Conservation (phyloP, 768 basidiomycete species). For the Royoungia palumana region DNA sequence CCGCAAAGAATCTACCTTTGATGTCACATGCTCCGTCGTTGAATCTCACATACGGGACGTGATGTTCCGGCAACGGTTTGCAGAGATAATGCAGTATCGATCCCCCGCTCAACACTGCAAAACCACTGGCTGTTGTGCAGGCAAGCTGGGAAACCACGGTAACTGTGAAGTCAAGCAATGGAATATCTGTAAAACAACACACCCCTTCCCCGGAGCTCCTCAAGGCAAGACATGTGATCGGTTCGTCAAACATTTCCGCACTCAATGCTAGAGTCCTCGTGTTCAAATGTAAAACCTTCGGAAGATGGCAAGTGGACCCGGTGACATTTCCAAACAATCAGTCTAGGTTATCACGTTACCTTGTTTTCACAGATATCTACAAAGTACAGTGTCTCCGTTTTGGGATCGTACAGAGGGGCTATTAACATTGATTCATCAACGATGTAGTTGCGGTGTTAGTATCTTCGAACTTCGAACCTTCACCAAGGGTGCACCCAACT, state of each 20-base stretch:
- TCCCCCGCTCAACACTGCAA: constrained; percentile 13
- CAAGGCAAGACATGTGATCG: constrained; percentile 57
- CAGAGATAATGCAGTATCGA: constrained; percentile 49
- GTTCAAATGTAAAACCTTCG: constrained; percentile 36
- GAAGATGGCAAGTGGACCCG: background rate
- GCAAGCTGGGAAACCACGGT: constrained; percentile 15
- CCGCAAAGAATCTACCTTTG: constrained; percentile 62
- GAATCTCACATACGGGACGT: constrained; percentile 50
- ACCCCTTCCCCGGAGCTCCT: constrained; percentile 36
- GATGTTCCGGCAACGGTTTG: constrained; percentile 45
- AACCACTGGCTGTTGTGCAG: constrained; percentile 22
- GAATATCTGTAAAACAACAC: background rate
- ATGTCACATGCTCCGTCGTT: constrained; percentile 71
- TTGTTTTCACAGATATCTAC: constrained; percentile 50
- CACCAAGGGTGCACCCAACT: constrained; percentile 55
- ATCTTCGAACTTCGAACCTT: constrained; percentile 46
- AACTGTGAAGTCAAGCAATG: background rate
- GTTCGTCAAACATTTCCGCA: constrained; percentile 49
- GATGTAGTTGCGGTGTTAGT: background rate
- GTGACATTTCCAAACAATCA: background rate
- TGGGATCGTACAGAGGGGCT: constrained; percentile 64
- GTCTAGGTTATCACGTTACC: constrained; percentile 5
- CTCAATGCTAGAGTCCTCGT: constrained; percentile 37
- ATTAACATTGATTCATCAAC: constrained; percentile 4
- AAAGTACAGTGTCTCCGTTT: constrained; percentile 56